Evolutionary conservation across 116 monocot species (phyloP).

Genomic region (Iris pallida): DNA sequence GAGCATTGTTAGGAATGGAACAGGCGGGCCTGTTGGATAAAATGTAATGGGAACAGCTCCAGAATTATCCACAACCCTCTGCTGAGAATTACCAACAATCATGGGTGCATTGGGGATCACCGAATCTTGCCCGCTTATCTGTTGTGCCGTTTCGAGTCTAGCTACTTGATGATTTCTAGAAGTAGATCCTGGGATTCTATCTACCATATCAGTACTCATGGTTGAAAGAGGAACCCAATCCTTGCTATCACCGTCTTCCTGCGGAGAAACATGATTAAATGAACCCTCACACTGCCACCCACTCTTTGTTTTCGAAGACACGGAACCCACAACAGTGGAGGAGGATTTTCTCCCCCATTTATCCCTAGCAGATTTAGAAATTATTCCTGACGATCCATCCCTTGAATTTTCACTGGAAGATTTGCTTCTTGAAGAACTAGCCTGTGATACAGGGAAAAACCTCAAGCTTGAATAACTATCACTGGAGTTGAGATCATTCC

Average conservation of each 20-base stretch:
- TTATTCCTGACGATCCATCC: conserved; percentile 35
- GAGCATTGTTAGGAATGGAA: conserved; percentile 49
- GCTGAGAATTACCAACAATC: conserved; percentile 31
- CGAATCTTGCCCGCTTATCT: conserved; percentile 30
- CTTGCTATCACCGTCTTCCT: conserved; percentile 35
- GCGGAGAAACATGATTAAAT: conserved; percentile 31
- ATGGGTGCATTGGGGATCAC: conserved; percentile 36
- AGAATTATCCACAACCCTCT: conserved; percentile 36
- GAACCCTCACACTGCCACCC: conserved; percentile 37
- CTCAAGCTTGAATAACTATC: conserved; percentile 28
- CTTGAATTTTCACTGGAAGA: conserved; percentile 34
- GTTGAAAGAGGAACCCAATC: conserved; percentile 36
- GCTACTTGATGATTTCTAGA: conserved; percentile 28
- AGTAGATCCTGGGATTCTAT: conserved; percentile 18
- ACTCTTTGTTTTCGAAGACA: conserved; percentile 31
- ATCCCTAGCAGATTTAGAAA: conserved; percentile 43
- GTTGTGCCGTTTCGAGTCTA: conserved; percentile 28
- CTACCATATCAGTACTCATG: conserved; percentile 24
- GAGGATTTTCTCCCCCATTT: conserved; percentile 56
- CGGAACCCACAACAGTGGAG: conserved; percentile 13
- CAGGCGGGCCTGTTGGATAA: conserved; percentile 64
- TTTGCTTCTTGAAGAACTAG: conserved; percentile 49
- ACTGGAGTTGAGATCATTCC: conserved; percentile 18
- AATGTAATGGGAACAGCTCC: conserved; percentile 41
- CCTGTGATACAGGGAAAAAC: conserved; percentile 21